phyloP scores from a whole-genome alignment of 495 filamentous ascomycete species.

The Lasiosphaeria ovina region DNA sequence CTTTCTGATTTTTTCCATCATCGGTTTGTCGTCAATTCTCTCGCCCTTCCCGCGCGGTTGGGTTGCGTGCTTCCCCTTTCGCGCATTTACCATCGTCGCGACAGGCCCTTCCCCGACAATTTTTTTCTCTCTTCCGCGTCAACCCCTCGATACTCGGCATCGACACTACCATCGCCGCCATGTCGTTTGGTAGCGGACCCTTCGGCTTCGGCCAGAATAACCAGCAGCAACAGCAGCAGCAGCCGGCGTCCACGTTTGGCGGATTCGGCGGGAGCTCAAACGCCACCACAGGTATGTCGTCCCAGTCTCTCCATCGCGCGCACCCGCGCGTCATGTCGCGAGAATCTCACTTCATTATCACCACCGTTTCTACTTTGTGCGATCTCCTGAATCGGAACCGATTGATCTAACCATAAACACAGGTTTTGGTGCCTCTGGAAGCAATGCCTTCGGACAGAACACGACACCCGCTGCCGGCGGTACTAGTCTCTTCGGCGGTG shows the following conservation, averaged over 20 bases:
- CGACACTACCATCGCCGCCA: conserved; percentile 28
- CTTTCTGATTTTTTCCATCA: conserved; percentile 4
- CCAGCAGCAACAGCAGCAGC: conserved; percentile 56
- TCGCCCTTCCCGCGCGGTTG: background rate
- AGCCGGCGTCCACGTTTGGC: conserved; percentile 54
- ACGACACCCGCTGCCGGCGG: conserved; percentile 29
- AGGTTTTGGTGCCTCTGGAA: conserved; percentile 27
- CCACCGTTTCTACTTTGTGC: background rate
- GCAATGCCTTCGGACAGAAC: conserved; percentile 2
- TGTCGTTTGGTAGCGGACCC: conserved; percentile 49
- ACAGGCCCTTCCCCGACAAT: background rate
- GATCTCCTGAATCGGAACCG: background rate
- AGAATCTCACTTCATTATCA: background rate
- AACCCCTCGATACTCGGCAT: background rate
- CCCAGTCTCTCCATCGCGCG: conserved; percentile 11
- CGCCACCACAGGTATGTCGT: conserved; percentile 45
- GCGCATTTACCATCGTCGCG: background rate
- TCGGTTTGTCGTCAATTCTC: background rate
- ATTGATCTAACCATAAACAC: conserved; percentile 9
- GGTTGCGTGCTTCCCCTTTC: background rate
- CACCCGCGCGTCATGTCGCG: background rate
- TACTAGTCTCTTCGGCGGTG: conserved; percentile 41
- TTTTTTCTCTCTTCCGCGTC: background rate
- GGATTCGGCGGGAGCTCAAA: conserved; percentile 50
- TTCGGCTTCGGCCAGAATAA: conserved; percentile 60